A percentile compares a stretch with the other conserved stretches of the same genome.
These are phyloP conservation scores for Gymnopilus junonius DNA, from an alignment of 768 basidiomycete genomes.

Conservation along the genomic window DNA sequence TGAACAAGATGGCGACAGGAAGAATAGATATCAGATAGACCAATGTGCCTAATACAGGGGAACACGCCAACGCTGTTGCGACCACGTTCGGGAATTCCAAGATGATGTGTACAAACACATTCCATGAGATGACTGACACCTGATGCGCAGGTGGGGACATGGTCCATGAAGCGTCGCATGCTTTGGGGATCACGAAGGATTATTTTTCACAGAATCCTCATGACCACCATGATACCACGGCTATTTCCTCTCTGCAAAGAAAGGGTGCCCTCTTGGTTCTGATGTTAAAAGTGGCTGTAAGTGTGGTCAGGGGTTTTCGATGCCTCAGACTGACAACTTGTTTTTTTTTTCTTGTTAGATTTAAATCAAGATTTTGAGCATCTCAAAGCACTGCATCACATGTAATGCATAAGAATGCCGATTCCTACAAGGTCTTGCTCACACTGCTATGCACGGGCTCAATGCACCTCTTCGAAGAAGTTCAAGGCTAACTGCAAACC, in stretches of 20 bases:
- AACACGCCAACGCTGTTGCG: not conserved
- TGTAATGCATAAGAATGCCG: not conserved
- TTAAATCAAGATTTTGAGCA: not conserved
- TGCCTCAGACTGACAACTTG: not conserved
- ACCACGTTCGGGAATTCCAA: not conserved
- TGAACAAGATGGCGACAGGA: not conserved
- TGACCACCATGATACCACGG: not conserved
- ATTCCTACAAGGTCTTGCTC: slow-evolving; percentile 8
- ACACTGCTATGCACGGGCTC: not conserved
- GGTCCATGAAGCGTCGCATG: slow-evolving; percentile 1
- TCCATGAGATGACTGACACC: not conserved
- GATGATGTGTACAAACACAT: not conserved
- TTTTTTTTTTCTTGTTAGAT: not conserved
- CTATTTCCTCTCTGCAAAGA: not conserved
- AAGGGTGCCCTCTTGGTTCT: not conserved
- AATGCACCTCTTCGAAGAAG: not conserved
- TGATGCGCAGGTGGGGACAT: not conserved
- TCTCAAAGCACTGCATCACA: not conserved
- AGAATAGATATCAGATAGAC: not conserved
- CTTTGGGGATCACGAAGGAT: not conserved
- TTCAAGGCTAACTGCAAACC: not conserved
- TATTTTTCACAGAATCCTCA: not conserved
- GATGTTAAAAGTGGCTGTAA: not conserved
- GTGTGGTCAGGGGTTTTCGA: not conserved
- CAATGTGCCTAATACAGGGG: not conserved